Evolutionary conservation across 2,329 filamentous ascomycete species (phyloP).

Genomic region (Sclerotinia glacialis): DNA sequence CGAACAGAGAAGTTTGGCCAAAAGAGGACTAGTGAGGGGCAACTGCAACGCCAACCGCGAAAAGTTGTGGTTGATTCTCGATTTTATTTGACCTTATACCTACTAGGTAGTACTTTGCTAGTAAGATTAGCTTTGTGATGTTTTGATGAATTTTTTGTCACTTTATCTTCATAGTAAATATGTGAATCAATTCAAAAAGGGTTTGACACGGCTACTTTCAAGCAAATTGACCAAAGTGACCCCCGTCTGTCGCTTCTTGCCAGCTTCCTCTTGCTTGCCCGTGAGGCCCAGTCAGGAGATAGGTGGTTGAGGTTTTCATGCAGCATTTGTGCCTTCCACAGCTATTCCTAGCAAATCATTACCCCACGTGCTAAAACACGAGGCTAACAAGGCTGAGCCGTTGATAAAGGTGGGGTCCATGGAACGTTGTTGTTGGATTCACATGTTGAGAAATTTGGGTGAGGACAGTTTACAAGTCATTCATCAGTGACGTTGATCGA

Average conservation of each 20-base stretch:
- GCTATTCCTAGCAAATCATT: constrained; percentile 13
- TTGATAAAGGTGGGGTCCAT: not conserved
- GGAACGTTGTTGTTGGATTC: not conserved
- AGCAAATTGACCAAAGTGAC: not conserved
- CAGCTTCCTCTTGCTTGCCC: not conserved
- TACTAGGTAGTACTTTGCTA: not conserved
- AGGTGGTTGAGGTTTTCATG: not conserved
- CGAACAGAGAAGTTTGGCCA: constrained; percentile 9
- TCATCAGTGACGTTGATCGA: not conserved
- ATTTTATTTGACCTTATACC: not conserved
- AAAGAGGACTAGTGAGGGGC: constrained; percentile 27
- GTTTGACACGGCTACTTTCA: not conserved
- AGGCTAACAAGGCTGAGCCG: constrained; percentile 12
- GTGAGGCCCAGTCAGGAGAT: no score
- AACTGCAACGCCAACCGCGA: not conserved
- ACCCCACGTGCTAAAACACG: constrained; percentile 9
- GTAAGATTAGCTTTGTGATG: no score
- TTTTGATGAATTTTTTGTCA: no score
- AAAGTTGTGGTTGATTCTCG: not conserved
- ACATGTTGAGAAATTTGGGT: not conserved
- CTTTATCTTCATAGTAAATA: not conserved
- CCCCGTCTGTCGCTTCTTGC: not conserved
- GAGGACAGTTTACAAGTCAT: not conserved
- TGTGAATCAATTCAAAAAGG: not conserved
- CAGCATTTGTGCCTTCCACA: not conserved